Percentiles rank a stretch among this genome's conserved stretches.
These are phyloP conservation scores for Coniella lustricola DNA, from an alignment of 2,329 filamentous ascomycete genomes.

Conservation along the genomic window DNA sequence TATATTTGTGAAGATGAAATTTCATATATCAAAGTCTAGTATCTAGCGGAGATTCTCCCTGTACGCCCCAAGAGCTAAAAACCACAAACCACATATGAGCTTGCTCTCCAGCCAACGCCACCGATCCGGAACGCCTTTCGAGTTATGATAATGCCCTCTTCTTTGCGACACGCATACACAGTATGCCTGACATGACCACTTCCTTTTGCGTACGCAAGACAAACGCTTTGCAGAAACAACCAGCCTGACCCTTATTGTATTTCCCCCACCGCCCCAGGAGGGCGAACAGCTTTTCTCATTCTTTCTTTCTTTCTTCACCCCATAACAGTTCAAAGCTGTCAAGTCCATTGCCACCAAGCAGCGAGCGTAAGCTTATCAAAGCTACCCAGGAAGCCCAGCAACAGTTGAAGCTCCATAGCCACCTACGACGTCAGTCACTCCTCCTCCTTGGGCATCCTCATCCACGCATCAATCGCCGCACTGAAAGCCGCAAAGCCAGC, in stretches of 20 bases:
- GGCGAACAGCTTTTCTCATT: no score
- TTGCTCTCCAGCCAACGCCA: not conserved
- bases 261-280: no score
- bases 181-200: not conserved
- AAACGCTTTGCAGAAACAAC: no score
- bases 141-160: conserved; percentile 6
- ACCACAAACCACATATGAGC: not conserved
- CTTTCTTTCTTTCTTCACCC: no score
- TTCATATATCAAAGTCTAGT: no score
- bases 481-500: conserved; percentile 90
- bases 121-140: conserved; percentile 16
- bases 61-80: not conserved
- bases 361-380: no score
- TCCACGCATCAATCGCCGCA: conserved; percentile 85
- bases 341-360: no score
- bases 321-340: no score
- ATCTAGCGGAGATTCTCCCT: conserved; percentile 7
- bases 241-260: not conserved
- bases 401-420: no score
- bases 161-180: conserved; percentile 3
- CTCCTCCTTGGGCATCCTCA: conserved; percentile 68
- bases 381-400: no score
- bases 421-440: conserved; percentile 26
- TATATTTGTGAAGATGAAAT: no score
- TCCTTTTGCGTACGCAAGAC: no score